Conservation (phyloP, 192 early-diverging fungal species). For the Umbelopsis isabellina region DNA sequence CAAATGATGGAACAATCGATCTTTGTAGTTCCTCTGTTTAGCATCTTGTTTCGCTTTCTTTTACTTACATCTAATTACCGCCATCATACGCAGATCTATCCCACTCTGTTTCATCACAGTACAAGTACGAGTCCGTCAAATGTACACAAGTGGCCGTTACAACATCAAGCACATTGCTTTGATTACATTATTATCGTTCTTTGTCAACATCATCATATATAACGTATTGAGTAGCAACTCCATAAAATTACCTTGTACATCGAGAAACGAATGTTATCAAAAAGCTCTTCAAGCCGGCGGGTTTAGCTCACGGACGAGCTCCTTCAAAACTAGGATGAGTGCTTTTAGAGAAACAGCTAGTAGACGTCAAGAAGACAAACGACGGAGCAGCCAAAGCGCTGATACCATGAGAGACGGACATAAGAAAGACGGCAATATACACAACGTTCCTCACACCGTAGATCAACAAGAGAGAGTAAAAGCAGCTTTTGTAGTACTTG, state of each 20-base stretch:
- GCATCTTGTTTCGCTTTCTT: background rate
- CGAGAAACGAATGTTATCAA: conserved; percentile 3
- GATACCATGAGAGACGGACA: too few species aligned
- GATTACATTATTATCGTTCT: background rate
- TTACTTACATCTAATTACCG: background rate
- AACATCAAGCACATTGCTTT: background rate
- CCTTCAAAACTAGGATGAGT: background rate
- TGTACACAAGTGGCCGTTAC: background rate
- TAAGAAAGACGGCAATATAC: background rate
- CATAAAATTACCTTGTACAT: conserved; percentile 4
- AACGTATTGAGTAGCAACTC: background rate
- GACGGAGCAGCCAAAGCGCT: too few species aligned
- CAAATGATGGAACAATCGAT: too few species aligned
- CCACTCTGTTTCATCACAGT: background rate
- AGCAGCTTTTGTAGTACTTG: conserved; percentile 74
- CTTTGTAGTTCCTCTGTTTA: too few species aligned
- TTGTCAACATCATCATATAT: background rate
- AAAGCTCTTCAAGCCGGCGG: background rate
- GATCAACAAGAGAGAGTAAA: conserved; percentile 41
- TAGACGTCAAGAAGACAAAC: background rate
- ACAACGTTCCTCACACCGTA: background rate
- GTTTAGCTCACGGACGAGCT: background rate
- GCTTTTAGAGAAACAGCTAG: background rate
- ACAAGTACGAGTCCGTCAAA: background rate
- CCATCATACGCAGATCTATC: background rate